Evolutionary conservation across 768 basidiomycete genomes (phyloP).

Genomic region (Filobasidium floriforme): DNA sequence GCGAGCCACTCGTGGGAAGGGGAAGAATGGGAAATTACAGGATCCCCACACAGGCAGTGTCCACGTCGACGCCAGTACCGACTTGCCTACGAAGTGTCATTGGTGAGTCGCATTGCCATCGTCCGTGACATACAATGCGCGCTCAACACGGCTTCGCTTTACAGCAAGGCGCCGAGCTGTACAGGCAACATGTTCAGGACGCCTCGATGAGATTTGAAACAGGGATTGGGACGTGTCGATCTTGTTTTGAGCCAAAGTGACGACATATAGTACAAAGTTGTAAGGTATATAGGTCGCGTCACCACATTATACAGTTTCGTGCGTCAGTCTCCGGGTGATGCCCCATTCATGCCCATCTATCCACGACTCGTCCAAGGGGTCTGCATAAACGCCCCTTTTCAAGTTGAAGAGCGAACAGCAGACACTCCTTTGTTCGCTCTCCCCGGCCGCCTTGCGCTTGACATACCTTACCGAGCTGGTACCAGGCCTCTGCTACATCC

Average conservation of each 20-base stretch:
- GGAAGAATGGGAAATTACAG: background rate
- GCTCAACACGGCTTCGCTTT: background rate
- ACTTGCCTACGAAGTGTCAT: background rate
- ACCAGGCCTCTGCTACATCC: slow-evolving; percentile 94
- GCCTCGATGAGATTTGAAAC: slow-evolving; percentile 6
- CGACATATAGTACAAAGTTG: too few relatives aligned
- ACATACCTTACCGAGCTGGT: slow-evolving; percentile 73
- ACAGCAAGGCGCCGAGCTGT: slow-evolving; percentile 10
- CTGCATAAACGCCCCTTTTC: slow-evolving; percentile 46
- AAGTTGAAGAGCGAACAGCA: slow-evolving; percentile 58
- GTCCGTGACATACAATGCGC: background rate
- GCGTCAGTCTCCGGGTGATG: background rate
- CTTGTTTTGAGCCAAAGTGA: too few relatives aligned
- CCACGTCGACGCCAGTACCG: background rate
- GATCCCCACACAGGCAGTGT: background rate
- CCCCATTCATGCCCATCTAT: slow-evolving; percentile 32
- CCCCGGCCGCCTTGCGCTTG: slow-evolving; percentile 60
- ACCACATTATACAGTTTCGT: background rate
- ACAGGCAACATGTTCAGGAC: slow-evolving; percentile 11
- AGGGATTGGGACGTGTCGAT: too few relatives aligned
- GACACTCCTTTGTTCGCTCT: slow-evolving; percentile 65
- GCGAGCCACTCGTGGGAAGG: background rate
- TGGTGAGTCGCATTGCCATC: background rate
- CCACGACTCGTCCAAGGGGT: slow-evolving; percentile 32
- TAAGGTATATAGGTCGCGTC: background rate